These are phyloP conservation scores for Mucor saturninus DNA, from an alignment of 371 early-diverging fungal species.

Conservation along the genomic window DNA sequence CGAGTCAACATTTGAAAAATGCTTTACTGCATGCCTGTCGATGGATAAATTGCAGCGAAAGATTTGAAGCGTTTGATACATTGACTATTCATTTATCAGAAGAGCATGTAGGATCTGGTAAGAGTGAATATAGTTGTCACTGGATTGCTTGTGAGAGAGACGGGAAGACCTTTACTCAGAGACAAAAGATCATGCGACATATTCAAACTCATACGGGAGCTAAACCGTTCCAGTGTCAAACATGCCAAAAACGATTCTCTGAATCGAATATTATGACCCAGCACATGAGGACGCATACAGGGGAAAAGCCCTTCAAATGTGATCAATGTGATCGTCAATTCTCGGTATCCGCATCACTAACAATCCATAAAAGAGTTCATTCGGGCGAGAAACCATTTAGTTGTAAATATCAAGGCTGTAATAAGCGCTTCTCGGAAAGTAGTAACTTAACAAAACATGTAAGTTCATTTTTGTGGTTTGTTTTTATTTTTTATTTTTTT, in stretches of 20 bases:
- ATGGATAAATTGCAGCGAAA: conserved; percentile 61
- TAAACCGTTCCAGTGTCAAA: conserved; percentile 81
- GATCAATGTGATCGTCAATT: conserved; percentile 77
- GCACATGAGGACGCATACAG: conserved; percentile 80
- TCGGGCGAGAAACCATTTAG: conserved; percentile 79
- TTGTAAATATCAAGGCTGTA: conserved; percentile 76
- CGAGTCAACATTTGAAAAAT: conserved; percentile 55
- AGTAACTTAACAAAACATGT: conserved; percentile 84
- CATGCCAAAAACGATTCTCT: conserved; percentile 83
- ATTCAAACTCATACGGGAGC: conserved; percentile 87
- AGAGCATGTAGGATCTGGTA: conserved; percentile 75
- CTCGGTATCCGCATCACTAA: conserved; percentile 73
- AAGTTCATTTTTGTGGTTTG: conserved; percentile 17
- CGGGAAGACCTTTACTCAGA: conserved; percentile 73
- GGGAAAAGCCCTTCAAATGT: conserved; percentile 82
- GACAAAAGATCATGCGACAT: conserved; percentile 86
- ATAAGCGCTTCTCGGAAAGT: conserved; percentile 76
- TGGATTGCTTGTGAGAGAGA: conserved; percentile 78
- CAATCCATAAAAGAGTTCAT: conserved; percentile 71
- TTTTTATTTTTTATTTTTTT: neutral
- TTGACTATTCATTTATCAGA: conserved; percentile 77
- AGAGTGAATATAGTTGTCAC: conserved; percentile 76
- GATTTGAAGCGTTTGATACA: conserved; percentile 67
- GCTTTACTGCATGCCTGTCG: conserved; percentile 57
- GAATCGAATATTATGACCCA: conserved; percentile 83